Base-by-base conservation (phyloP, 73 alveolate genomes). In the Effrenium voratum region DNA sequence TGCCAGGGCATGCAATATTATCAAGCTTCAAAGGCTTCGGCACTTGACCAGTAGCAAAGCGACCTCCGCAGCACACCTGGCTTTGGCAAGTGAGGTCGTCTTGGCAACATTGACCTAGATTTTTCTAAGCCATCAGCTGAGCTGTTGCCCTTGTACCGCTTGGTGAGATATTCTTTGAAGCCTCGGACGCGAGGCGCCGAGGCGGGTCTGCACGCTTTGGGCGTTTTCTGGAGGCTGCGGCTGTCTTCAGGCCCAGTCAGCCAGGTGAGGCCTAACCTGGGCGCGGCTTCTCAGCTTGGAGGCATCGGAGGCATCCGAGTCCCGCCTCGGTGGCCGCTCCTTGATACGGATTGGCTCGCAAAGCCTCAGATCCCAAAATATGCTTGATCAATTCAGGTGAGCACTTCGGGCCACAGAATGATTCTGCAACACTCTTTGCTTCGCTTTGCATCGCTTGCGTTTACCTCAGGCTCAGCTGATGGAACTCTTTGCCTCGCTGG, bases 41-140 rank as follows among this genome's bases (percentile, higher is more conserved):
- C 95, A 88, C 40, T 52, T 88, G 95, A n/a, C 95, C 95, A 22
- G 81, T 60, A 34, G 95, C 95, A 40, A 88, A 88, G 77, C 95
- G 95, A 34, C 95, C 95, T 43, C 95, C 95, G 16, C 63, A 60
- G 5, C 41, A 32, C 24, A 88, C 75, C 95, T 88, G 95, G 95
- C 66, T 16, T 2, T 36, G 46, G 81, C 38, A 16, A 30, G 30
- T 24, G 41, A 66, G 44, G 79, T 10, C 16, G 2, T 66, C 16
- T 16, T 19, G 8, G 77, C 40, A 24, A 16, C 10, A 66, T n/a
- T 0, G 41, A 30, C 15, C 43, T 0, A 66, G 1, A 66, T 24
- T 22, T 5, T 28, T 66, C 79, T 36, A 5, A 24, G 77, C 77
- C 79, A 66, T 28, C 63, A 26, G n/a, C 95, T 2, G 95, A 60